Base-by-base conservation (phyloP, 2,329 filamentous ascomycete species). In the Coleophoma cylindrospora region DNA sequence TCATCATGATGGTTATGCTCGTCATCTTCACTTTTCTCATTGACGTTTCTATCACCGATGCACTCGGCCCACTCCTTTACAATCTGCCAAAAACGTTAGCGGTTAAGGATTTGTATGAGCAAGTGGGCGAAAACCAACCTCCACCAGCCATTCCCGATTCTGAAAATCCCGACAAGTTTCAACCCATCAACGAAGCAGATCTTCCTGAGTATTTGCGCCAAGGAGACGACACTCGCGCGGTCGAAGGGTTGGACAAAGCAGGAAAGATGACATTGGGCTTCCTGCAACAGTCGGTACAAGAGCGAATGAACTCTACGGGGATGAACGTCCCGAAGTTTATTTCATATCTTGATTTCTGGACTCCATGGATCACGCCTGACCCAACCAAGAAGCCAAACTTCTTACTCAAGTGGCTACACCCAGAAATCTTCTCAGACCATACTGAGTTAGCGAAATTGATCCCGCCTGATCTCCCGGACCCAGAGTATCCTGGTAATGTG, bases 1-100 rank as follows among this genome's bases (percentile, higher is more conserved):
- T 83, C 53, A 68, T 83, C 38, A 65, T 84, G 34, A 81, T 79
- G 72, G 73, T 83, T 52, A 69, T 81, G 51, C 73, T 79, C 53
- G 61, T 80, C 34, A 61, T 83, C 49, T 76, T 81, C 62, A 73
- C 74, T 32, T 62, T 75, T 8, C 66, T 84, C 10, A 79, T 81
- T 63, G 79, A 84, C 55, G 53, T 80, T 41, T 62, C 61, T 7
- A 49, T 66, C 4, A 57, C 57, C 38, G 57, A 63, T 19, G 61
- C 63, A 1, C 52, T 66, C 0, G 51, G 52, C 1, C 63, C 63
- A 3, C 49, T 66, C 2, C 48, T 66, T 0, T 61, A 57, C 44
- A 64, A 62, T 44, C 54, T 66, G 1, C 63, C 63, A 8, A 54
- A 61, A 37, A 64, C 62, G 1, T 56, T 64, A 1, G 57, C 61